Base-by-base conservation (phyloP, 2,329 filamentous ascomycete species). In the Apiospora aurea region DNA sequence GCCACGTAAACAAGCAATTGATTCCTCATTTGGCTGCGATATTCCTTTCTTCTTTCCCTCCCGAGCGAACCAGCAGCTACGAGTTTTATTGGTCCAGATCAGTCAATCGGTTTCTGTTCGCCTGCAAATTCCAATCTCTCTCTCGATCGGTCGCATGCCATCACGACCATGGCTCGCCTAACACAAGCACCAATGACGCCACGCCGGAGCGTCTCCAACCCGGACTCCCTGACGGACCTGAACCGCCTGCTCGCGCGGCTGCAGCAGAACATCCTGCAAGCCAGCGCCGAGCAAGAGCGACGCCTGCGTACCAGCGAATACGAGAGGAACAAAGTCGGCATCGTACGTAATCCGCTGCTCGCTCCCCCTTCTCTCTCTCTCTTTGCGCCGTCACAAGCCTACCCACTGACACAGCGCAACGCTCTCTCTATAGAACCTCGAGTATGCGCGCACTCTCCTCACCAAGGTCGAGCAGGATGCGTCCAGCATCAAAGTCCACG, bases 391-490 rank as follows among this genome's bases (percentile, higher is more conserved):
- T 3, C 21, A 67, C 21, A 43, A 8, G 29, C 69, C 11, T 18
- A 46, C 10, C 18, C 4, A 53, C 66, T 61, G 10, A 53, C 69
- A 75, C 16, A 46, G 43, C 66, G 51, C 18, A 18, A 8, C 13
- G 10, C 61, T 16, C 13, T 8, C 29, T 8, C 29, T 11, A 21
- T 74, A 93, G 89, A 95, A 94, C 77, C 85, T 96, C 73, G 89
- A 93, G 75, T 90, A 93, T 79, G 93, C 93, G 26, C 89, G 91
- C 53, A 87, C 86, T 0, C 86, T 93, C 43, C 88, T 95, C 71
- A 87, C 92, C 26, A 90, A 87, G 72, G 87, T 94, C 57, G 93
- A 95, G 79, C 92, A 94, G 76, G 89, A 93, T 76, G 87, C 90
- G 7, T 81, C 89, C 18, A 84, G 82, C n/a, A 82, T 91, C 74